Evolutionary conservation across 345 rosid species (phyloP).

Genomic region (Syzygium aqueum): DNA sequence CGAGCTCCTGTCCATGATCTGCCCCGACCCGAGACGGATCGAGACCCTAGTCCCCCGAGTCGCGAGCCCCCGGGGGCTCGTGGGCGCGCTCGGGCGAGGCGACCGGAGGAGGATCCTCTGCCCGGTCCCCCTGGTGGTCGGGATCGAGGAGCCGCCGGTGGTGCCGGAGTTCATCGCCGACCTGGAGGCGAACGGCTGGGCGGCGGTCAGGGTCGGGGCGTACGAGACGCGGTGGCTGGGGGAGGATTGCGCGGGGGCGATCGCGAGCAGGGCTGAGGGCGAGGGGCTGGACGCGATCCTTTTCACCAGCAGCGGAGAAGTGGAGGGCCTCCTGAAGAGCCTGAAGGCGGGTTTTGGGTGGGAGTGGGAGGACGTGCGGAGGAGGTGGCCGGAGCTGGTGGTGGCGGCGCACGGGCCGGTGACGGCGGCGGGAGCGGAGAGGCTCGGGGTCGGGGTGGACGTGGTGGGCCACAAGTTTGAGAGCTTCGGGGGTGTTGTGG

Average conservation of each 20-base stretch:
- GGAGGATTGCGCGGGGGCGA: constrained; percentile 21
- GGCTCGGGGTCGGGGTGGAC: constrained; percentile 37
- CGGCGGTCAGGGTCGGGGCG: constrained; percentile 33
- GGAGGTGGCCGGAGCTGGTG: constrained; percentile 32
- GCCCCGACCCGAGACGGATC: constrained; percentile 4
- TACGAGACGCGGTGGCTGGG: constrained; percentile 61
- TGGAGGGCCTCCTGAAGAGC: constrained; percentile 44
- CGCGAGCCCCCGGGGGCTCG: constrained; percentile 35
- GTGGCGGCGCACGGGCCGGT: constrained; percentile 54
- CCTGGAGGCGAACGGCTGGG: constrained; percentile 33
- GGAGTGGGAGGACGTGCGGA: constrained; percentile 40
- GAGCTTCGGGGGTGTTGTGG: constrained; percentile 39
- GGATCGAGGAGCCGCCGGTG: constrained; percentile 48
- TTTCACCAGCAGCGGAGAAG: constrained; percentile 47
- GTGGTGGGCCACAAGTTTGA: constrained; percentile 24
- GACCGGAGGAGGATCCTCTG: constrained; percentile 29
- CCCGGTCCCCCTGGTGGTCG: constrained; percentile 42
- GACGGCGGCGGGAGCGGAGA: constrained; percentile 48
- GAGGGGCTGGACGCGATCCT: constrained; percentile 27
- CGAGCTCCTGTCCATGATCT: constrained; percentile 20
- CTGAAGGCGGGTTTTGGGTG: constrained; percentile 31
- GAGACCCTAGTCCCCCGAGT: constrained; percentile 22
- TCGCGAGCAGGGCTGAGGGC: constrained; percentile 11
- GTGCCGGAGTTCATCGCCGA: constrained; percentile 35
- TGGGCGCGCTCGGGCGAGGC: constrained; percentile 30